Evolutionary conservation across 176 grass and related monocot species (phyloP), one percentile per base, ranked within the genome.

Genomic region (Oryza glaberrima): DNA sequence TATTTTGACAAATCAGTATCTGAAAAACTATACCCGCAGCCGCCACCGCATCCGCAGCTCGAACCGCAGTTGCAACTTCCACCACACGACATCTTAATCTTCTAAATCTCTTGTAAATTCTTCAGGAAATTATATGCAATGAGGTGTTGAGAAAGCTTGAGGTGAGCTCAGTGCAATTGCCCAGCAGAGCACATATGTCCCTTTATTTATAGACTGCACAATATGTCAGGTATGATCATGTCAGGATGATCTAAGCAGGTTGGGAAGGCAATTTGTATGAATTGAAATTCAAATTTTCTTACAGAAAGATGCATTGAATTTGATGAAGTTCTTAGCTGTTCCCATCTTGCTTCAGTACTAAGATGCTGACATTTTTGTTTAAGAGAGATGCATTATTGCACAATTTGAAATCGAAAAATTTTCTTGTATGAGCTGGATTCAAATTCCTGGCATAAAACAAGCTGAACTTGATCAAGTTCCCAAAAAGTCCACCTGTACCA

Each of bases 31-130:
- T 67, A 72, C 76, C 75, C 16, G 22, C 75, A 86, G 4, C 83
- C 48, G 5, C 63, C 11, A 30, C 82, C 64, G 12, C 82, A 84
- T 44, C 23, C 56, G 65, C 83, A 85, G 74, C 72, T 66, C 34
- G 64, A 69, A 45, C 81, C 76, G 76, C 76, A 83, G 22, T 35
- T 75, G 81, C 81, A 83, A 22, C n/a, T 72, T 54, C 73, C 78
- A 51, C 65, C 65, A 10, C 78, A 80, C 30, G 78, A 80, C 78
- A 69, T 80, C 26, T 51, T 69, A 26, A 52, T 14, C 44, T 51
- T 49, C 3, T 49, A 15, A 25, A 43, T 11, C 43, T 80, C 64
- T 35, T 67, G 40, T 11, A 67, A 67, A 23, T 19, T 63, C 22
- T 17, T 75, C 47, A 75, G 30, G 72, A 75, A 75, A 15, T 52